Percentiles rank a stretch among this genome's conserved stretches.
Conservation (phyloP, 495 filamentous ascomycete genomes). For the Opeltia flavorubescens region DNA sequence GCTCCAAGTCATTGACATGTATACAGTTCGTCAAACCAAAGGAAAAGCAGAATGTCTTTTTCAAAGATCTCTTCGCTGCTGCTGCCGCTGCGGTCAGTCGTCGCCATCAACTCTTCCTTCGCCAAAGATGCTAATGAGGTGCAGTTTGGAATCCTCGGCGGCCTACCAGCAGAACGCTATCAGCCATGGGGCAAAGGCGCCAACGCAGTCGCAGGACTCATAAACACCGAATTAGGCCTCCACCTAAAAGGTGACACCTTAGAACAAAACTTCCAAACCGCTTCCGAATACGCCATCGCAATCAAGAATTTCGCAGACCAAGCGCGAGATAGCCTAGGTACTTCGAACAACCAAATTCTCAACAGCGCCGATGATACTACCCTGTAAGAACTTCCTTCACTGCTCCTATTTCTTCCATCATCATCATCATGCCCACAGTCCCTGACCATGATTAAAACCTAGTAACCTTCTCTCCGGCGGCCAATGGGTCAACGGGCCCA, state of each 20-base stretch:
- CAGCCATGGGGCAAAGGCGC: background rate
- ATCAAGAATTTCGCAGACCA: background rate
- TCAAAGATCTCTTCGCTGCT: background rate
- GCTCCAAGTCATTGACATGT: background rate
- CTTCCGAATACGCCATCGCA: background rate
- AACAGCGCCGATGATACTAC: background rate
- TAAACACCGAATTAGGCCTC: background rate
- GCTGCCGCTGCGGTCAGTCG: background rate
- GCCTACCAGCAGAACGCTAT: background rate
- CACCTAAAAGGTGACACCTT: background rate
- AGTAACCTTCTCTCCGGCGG: background rate
- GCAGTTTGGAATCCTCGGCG: background rate
- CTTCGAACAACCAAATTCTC: background rate
- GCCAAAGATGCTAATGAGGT: background rate
- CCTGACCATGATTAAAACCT: background rate
- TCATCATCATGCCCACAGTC: too few relatives aligned
- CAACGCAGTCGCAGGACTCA: background rate
- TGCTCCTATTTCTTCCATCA: too few relatives aligned
- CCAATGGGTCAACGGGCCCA: background rate
- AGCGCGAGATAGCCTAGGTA: background rate
- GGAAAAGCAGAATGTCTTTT: background rate
- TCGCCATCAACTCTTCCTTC: background rate
- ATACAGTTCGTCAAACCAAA: background rate
- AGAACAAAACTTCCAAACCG: background rate
- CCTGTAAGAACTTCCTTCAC: background rate